Base-by-base conservation (phyloP, 768 basidiomycete genomes). In the Serendipita vermifera region DNA sequence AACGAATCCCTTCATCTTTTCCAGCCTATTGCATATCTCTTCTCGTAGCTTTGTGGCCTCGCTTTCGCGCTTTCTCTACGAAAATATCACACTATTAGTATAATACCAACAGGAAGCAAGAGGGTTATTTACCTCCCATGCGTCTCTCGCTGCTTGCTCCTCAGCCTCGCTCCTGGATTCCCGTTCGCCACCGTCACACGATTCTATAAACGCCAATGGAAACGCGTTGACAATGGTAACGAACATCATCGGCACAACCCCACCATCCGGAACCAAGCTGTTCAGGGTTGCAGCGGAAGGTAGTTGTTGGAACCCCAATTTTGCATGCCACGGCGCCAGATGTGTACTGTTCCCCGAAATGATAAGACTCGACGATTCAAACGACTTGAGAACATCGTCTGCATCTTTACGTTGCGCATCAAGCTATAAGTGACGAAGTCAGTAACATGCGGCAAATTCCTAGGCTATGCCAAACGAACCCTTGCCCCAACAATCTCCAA, bases 341-440 rank as follows among this genome's bases (percentile, higher is more conserved):
- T 86, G 83, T 1, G 89, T 82, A 0, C 87, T 87, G 67, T 99
- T 99, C 2, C 88, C 91, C 3, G 77, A 74, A 15, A 99, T 67
- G 20, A 77, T 64, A 17, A 99, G 74, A 46, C 74, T 75, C 22
- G 77, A 78, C 4, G 76, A 81, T 58, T 78, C 71, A 61, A 86
- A 85, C 1, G 86, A 87, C 59, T 92, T 85, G 24, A 98, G 73
- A 2, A 88, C 78, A 57, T 97, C 92, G 3, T 73, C 73, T 0
- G 87, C 83, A 6, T 96, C 92, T 62, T 83, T 83, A 56, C 74
- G 73, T 38, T 83, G 80, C 17, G 79, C 75, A 2, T 76, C 76
- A 32, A 93, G 72, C 89, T 90, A 60, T 9, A 20, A 15, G n/a
- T n/a, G n/a, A n/a, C n/a, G n/a, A 22, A 35, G 15, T n/a, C 41